Evolutionary conservation across 257 asterid genomes (phyloP).

Genomic region (Lantana camara): DNA sequence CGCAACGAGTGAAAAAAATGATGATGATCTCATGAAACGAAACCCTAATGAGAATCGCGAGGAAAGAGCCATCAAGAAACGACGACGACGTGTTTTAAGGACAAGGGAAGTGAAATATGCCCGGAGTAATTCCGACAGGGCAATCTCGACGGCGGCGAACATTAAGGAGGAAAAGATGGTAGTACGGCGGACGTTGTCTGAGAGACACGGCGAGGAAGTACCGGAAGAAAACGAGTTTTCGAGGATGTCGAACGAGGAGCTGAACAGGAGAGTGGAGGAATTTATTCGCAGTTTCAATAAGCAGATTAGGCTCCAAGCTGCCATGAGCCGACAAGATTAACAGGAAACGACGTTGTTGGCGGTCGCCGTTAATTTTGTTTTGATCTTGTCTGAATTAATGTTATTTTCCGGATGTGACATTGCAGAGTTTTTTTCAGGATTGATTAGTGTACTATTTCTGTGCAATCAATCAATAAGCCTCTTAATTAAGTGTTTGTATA

Average conservation of each 20-base stretch:
- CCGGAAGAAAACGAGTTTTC: slow-evolving; percentile 50
- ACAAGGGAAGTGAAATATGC: slow-evolving; percentile 20
- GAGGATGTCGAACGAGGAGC: slow-evolving; percentile 63
- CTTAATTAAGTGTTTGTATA: background rate
- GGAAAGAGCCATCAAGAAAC: background rate
- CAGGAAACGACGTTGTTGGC: background rate
- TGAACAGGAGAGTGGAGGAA: slow-evolving; percentile 65
- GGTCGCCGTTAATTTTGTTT: background rate
- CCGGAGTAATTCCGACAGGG: slow-evolving; percentile 39
- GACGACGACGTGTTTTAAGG: background rate
- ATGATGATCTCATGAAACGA: background rate
- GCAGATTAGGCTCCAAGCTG: slow-evolving; percentile 63
- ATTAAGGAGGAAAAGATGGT: slow-evolving; percentile 22
- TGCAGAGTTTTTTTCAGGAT: background rate
- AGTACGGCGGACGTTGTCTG: slow-evolving; percentile 42
- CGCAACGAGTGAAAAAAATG: background rate
- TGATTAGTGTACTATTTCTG: background rate
- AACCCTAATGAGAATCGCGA: background rate
- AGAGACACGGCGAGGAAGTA: slow-evolving; percentile 24
- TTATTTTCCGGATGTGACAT: background rate
- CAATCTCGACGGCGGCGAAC: background rate
- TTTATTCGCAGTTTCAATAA: slow-evolving; percentile 56
- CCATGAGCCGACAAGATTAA: slow-evolving; percentile 18
- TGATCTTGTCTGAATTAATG: background rate
- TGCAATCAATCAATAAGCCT: background rate